Evolutionary conservation across 345 rosid species (phyloP), one percentile per base, ranked within the genome.

Genomic region (Eucalyptus leucophloia): DNA sequence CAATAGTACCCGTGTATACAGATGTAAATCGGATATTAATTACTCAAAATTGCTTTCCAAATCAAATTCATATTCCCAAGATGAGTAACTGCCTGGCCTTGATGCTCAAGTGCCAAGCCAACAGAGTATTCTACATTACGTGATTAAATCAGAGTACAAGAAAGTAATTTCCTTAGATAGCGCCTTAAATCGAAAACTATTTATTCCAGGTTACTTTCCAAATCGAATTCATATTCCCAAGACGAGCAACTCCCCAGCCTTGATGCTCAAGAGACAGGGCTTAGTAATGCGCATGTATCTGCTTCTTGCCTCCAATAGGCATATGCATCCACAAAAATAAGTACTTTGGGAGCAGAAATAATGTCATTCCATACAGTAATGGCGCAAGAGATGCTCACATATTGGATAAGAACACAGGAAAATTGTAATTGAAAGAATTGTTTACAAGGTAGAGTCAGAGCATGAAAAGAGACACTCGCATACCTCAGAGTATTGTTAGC

Each of bases 391-490:
- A 77, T 40, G 45, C 30, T 77, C 83, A 37, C 4, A 40, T 77
- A 21, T 77, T 77, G 83, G 83, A 77, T 77, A 60, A 53, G 32
- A 56, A 65, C 32, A 65, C 86, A 65, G 51, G 40, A 81, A 58
- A 42, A 86, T 45, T 81, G 65, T 34, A 86, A 86, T 89, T 89
- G 53, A 86, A 89, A 89, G 90, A 89, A 89, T 89, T 65, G 90
- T 56, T 89, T 62, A 47, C 87, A 86, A 28, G 69, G 83, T 86
- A 86, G 87, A 86, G 83, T 86, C 65, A 86, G 85, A 67, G 87
- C 90, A 89, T 69, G 7, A 40, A 50, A 42, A 89, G 23, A 86
- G 69, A 47, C 54, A 45, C 50, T 67, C 80, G 50, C 90, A 54
- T 89, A 89, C 90, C 88, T 89, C 90, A 60, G 49, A 86, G 60